Evolutionary conservation across 2,329 filamentous ascomycete genomes (phyloP).

Genomic region (Bimuria novae-zelandiae): DNA sequence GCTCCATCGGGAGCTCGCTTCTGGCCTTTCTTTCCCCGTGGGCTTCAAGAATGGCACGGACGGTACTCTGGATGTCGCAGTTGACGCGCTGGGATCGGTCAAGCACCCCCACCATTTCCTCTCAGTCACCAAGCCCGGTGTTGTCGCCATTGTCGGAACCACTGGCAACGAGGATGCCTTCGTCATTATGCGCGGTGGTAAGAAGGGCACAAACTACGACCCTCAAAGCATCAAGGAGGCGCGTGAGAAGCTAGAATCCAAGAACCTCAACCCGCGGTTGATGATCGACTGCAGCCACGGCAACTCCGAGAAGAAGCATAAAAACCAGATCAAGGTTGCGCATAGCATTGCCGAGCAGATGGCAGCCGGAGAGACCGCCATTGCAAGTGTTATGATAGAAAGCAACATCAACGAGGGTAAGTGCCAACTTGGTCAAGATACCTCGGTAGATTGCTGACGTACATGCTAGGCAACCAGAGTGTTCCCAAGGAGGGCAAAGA

Average conservation of each 20-base stretch:
- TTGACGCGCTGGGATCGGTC: slow-evolving; percentile 94
- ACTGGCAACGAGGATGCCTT: slow-evolving; percentile 97
- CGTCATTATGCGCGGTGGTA: slow-evolving; percentile 91
- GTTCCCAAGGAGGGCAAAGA: slow-evolving; percentile 83
- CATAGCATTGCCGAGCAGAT: slow-evolving; percentile 82
- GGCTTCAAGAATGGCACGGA: slow-evolving; percentile 99
- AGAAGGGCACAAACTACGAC: slow-evolving; percentile 93
- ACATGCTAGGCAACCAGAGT: slow-evolving; percentile 75
- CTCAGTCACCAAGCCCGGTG: slow-evolving; percentile 93
- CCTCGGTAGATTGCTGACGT: slow-evolving; percentile 14
- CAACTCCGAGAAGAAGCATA: slow-evolving; percentile 94
- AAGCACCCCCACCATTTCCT: slow-evolving; percentile 94
- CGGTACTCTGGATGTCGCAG: slow-evolving; percentile 83
- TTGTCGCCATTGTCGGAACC: slow-evolving; percentile 93
- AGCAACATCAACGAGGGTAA: slow-evolving; percentile 92
- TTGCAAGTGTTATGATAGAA: slow-evolving; percentile 99
- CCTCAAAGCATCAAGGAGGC: slow-evolving; percentile 80
- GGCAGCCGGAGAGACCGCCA: slow-evolving; percentile 76
- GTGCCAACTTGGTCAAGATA: slow-evolving; percentile 26
- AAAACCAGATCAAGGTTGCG: slow-evolving; percentile 95
- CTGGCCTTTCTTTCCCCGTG: slow-evolving; percentile 92
- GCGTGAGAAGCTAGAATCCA: slow-evolving; percentile 76
- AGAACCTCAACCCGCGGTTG: slow-evolving; percentile 73
- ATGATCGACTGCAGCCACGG: slow-evolving; percentile 99
- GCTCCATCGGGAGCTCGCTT: slow-evolving; percentile 91